Conservation (phyloP, 202 grass and related monocot genomes). For the Zizania palustris region DNA sequence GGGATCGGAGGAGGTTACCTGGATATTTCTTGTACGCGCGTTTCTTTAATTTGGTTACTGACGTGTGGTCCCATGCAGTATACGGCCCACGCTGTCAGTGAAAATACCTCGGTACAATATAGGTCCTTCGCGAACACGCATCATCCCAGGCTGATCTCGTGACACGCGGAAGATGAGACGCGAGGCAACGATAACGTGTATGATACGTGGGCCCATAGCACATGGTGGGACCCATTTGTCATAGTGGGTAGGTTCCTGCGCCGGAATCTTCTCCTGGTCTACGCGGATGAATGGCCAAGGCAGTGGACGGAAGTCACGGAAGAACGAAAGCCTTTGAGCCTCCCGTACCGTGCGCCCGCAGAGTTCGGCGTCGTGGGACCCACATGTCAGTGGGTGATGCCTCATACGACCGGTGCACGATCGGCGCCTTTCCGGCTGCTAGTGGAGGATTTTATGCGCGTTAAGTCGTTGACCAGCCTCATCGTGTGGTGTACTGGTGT, state of each 20-base stretch:
- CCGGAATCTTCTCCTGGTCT: background rate
- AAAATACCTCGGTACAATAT: rapidly evolving
- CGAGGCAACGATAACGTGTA: background rate
- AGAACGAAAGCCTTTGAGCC: too few species aligned
- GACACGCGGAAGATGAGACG: constrained; percentile 7
- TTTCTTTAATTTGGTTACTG: rapidly evolving
- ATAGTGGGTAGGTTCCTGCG: background rate
- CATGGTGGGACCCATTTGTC: background rate
- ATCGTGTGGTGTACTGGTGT: too few species aligned
- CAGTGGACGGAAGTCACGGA: too few species aligned
- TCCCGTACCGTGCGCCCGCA: too few species aligned
- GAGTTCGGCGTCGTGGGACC: too few species aligned
- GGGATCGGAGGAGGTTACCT: background rate
- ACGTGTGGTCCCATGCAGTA: rapidly evolving
- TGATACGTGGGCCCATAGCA: constrained; percentile 28
- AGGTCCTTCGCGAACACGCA: background rate
- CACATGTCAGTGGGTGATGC: background rate
- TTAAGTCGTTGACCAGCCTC: background rate
- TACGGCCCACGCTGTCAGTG: rapidly evolving
- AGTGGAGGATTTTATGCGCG: background rate
- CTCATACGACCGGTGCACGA: background rate
- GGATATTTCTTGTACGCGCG: constrained; percentile 10
- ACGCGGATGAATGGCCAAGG: too few species aligned
- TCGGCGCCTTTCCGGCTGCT: background rate
- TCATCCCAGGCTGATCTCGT: background rate